These are phyloP conservation scores for Conidiobolus coronatus DNA, from an alignment of 371 early-diverging fungal genomes.

Conservation along the genomic window DNA sequence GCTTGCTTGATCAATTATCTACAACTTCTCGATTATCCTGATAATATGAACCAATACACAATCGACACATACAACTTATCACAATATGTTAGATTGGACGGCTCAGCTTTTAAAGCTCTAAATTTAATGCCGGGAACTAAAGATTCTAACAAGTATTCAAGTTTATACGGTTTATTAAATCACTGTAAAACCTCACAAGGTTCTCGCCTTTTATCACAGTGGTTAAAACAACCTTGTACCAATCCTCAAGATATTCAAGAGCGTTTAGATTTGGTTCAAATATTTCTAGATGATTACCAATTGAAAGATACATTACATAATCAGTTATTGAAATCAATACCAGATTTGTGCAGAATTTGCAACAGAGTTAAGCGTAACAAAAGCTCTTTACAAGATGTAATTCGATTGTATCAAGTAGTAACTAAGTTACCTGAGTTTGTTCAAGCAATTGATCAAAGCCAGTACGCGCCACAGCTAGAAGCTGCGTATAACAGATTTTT, in stretches of 20 bases:
- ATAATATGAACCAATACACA: slow-evolving; percentile 45
- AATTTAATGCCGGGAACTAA: slow-evolving; percentile 47
- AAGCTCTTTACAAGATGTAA: slow-evolving; percentile 75
- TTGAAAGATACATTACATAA: slow-evolving; percentile 43
- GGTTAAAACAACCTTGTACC: slow-evolving; percentile 87
- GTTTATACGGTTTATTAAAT: slow-evolving; percentile 63
- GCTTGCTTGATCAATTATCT: slow-evolving; percentile 62
- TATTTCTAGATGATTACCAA: slow-evolving; percentile 40
- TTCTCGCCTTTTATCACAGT: slow-evolving; percentile 60
- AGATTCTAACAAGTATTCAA: neutral
- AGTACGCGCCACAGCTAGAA: slow-evolving; percentile 19
- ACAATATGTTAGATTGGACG: slow-evolving; percentile 82
- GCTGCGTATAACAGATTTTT: slow-evolving; percentile 14
- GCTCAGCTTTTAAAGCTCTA: slow-evolving; percentile 69
- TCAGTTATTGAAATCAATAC: slow-evolving; percentile 26
- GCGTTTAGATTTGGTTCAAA: slow-evolving; percentile 57
- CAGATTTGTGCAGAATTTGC: slow-evolving; percentile 70
- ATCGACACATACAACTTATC: slow-evolving; percentile 49
- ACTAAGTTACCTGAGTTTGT: slow-evolving; percentile 44
- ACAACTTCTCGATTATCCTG: slow-evolving; percentile 39
- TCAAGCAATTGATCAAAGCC: slow-evolving; percentile 21
- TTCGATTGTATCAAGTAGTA: slow-evolving; percentile 73
- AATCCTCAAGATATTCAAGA: slow-evolving; percentile 29
- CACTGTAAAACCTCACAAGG: slow-evolving; percentile 83
- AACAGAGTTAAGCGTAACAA: slow-evolving; percentile 57